Conservation (phyloP, 2,329 filamentous ascomycete genomes). For the Nemania bipapillata region DNA sequence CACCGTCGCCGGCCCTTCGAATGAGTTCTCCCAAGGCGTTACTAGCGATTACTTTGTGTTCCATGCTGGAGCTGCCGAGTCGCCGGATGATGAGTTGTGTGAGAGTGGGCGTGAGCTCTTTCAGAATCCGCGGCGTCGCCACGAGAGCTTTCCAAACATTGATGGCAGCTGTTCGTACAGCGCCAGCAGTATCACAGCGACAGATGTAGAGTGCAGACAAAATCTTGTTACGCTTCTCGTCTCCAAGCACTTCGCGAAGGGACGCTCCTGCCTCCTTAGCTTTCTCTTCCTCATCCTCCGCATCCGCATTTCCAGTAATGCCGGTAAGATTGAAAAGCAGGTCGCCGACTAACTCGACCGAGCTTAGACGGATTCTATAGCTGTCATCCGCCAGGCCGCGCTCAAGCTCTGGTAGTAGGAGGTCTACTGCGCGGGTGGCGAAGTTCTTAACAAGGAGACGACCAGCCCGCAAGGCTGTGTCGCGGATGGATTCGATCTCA, state of each 20-base stretch:
- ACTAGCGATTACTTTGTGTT: constrained; percentile 98
- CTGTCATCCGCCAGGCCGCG: constrained; percentile 96
- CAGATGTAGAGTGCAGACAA: constrained; percentile 97
- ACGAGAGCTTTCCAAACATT: constrained; percentile 97
- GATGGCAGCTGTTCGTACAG: constrained; percentile 89
- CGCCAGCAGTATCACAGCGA: constrained; percentile 91
- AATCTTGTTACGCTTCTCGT: constrained; percentile 96
- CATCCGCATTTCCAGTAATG: constrained; percentile 80
- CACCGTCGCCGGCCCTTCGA: constrained; percentile 93
- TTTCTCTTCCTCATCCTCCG: constrained; percentile 79
- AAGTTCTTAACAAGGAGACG: constrained; percentile 98
- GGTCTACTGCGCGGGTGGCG: constrained; percentile 90
- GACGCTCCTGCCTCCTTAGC: constrained; percentile 89
- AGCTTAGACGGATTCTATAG: constrained; percentile 97
- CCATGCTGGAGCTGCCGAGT: constrained; percentile 94
- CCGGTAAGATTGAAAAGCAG: constrained; percentile 97
- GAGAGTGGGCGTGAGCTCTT: constrained; percentile 93
- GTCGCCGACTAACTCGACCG: constrained; percentile 95
- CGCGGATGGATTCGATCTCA: constrained; percentile 94
- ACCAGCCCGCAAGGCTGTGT: constrained; percentile 94
- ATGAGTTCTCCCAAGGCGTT: constrained; percentile 97
- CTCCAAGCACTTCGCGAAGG: constrained; percentile 91
- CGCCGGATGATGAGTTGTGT: constrained; percentile 94
- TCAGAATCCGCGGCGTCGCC: constrained; percentile 88
- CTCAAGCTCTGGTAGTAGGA: constrained; percentile 92